These are phyloP conservation scores for Pisolithus albus DNA, from an alignment of 768 basidiomycete genomes.

Conservation along the genomic window DNA sequence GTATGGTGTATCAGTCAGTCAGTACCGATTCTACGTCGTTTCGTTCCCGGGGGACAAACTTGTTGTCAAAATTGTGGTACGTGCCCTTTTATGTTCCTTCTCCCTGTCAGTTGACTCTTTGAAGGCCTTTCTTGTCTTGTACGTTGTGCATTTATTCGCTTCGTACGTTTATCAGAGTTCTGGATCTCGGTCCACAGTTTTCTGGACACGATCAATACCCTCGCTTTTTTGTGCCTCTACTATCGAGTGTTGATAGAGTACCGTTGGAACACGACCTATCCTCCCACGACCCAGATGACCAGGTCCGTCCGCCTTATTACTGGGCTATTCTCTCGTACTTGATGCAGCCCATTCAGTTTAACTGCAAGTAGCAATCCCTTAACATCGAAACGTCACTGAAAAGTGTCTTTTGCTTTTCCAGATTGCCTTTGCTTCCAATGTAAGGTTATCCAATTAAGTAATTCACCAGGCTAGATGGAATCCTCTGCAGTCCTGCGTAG, in stretches of 20 bases:
- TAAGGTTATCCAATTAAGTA: background rate
- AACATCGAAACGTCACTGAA: too few species aligned
- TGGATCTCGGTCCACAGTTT: background rate
- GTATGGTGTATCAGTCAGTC: conserved; percentile 13
- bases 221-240: background rate
- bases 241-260: background rate
- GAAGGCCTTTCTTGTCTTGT: background rate
- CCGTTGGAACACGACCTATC: too few species aligned
- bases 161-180: background rate
- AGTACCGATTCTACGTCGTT: conserved; percentile 13
- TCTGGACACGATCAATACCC: background rate
- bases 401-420: background rate
- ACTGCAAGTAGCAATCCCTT: too few species aligned
- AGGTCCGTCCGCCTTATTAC: too few species aligned
- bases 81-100: background rate
- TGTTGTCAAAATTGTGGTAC: conserved; percentile 9
- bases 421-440: background rate
- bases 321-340: too few species aligned
- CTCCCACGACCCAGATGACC: too few species aligned
- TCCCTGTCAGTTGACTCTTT: background rate
- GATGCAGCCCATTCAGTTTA: too few species aligned
- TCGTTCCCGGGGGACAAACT: conserved; percentile 13
- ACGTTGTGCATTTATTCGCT: background rate
- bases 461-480: background rate
- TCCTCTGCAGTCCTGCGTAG: conserved; percentile 9